Conservation (phyloP, 208 protist genomes). For the Endotrypanum monterogeii region DNA sequence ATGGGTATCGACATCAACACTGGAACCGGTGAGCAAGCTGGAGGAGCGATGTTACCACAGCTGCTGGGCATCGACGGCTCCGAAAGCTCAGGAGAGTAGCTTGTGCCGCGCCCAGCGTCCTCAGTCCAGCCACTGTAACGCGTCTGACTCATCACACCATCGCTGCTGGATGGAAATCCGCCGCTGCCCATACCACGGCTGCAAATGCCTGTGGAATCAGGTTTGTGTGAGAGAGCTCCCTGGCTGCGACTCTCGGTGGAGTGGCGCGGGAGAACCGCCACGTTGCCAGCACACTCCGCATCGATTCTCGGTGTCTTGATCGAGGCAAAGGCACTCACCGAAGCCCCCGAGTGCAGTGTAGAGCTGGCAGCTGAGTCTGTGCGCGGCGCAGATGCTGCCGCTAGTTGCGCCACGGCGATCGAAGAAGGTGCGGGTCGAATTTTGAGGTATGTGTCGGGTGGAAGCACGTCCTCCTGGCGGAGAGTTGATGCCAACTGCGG, state of each 20-base stretch:
- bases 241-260: background rate
- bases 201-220: conserved; percentile 1
- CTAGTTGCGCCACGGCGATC: background rate
- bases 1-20: background rate
- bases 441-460: conserved; percentile 63
- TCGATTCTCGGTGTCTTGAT: background rate
- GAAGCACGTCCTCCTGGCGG: conserved; percentile 29
- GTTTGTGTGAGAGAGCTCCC: background rate
- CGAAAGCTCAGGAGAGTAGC: conserved; percentile 14
- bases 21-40: conserved; percentile 17
- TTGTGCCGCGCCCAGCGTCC: conserved; percentile 20
- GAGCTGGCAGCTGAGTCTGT: background rate
- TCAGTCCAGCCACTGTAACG: conserved; percentile 20
- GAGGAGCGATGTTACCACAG: conserved; percentile 10
- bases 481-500: conserved; percentile 42
- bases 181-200: background rate
- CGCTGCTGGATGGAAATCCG: conserved; percentile 7
- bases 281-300: background rate
- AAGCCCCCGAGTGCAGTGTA: background rate
- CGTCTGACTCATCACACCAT: conserved; percentile 9
- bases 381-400: background rate
- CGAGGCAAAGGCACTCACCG: background rate
- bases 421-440: conserved; percentile 13
- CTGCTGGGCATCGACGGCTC: conserved; percentile 25
- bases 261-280: background rate